Conservation (phyloP, 768 basidiomycete genomes). For the Tulasnella sp. region DNA sequence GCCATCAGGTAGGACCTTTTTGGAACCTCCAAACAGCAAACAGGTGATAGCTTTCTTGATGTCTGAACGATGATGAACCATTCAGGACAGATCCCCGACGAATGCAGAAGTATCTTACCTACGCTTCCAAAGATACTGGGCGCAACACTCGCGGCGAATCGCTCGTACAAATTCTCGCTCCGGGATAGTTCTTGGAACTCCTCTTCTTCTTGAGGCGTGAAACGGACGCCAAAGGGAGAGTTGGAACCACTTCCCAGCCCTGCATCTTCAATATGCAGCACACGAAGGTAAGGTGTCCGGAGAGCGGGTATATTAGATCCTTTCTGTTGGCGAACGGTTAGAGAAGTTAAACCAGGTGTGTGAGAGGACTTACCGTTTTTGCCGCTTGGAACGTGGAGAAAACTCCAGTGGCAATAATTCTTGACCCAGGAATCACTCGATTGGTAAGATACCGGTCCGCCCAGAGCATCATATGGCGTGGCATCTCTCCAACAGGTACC, state of each 20-base stretch:
- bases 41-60: conserved; percentile 98
- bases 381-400: conserved; percentile 91
- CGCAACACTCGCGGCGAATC: conserved; percentile 85
- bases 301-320: conserved; percentile 64
- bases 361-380: conserved; percentile 49
- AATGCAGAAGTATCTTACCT: conserved; percentile 47
- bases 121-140: conserved; percentile 95
- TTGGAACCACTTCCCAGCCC: conserved; percentile 59
- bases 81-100: neutral
- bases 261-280: conserved; percentile 84
- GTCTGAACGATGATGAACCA: conserved; percentile 38
- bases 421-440: conserved; percentile 89
- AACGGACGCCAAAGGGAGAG: conserved; percentile 79
- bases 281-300: conserved; percentile 86
- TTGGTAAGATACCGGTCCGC: conserved; percentile 85
- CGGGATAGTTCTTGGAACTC: conserved; percentile 88
- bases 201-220: conserved; percentile 93
- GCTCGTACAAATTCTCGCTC: conserved; percentile 80
- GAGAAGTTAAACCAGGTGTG: neutral
- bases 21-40: conserved; percentile 92
- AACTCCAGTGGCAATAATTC: conserved; percentile 89
- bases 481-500: conserved; percentile 98
- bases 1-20: conserved; percentile 92
- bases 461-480: conserved; percentile 86
- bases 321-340: conserved; percentile 22